Evolutionary conservation across 2,329 filamentous ascomycete species (phyloP).

Genomic region (Neopestalotiopsis sp.): DNA sequence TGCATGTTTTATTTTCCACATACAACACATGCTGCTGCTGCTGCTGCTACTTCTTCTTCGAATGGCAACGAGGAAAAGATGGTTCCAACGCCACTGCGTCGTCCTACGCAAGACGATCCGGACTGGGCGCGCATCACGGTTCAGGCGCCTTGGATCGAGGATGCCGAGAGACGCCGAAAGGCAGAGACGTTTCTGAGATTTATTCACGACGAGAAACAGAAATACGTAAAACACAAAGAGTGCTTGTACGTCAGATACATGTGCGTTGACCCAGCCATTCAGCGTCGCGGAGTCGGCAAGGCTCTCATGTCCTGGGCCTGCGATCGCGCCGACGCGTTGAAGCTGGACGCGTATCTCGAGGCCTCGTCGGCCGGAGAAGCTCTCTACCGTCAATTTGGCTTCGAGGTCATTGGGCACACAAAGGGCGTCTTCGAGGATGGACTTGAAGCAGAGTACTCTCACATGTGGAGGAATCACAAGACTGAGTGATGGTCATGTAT

Average conservation of each 20-base stretch:
- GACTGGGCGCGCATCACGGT: neutral
- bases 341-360: conserved; percentile 13
- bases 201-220: conserved; percentile 9
- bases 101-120: neutral
- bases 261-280: conserved; percentile 10
- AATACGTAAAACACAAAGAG: neutral
- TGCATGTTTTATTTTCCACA: conserved; percentile 17
- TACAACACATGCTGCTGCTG: neutral
- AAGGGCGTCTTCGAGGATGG: conserved; percentile 3
- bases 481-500: neutral
- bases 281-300: conserved; percentile 7
- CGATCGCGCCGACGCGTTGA: neutral
- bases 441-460: neutral
- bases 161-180: neutral
- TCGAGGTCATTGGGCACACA: conserved; percentile 3
- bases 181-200: neutral
- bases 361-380: conserved; percentile 4
- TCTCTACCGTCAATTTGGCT: conserved; percentile 10
- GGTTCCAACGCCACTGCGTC: neutral
- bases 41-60: too few species aligned
- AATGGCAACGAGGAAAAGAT: neutral
- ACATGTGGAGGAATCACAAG: conserved; percentile 9
- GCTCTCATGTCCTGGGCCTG: conserved; percentile 10
- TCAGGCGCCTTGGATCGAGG: neutral
- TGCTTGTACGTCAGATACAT: conserved; percentile 9